A percentile compares a stretch with the other conserved stretches of the same genome.
phyloP scores from a whole-genome alignment of 257 asterid species.

The Fraxinus excelsior region DNA sequence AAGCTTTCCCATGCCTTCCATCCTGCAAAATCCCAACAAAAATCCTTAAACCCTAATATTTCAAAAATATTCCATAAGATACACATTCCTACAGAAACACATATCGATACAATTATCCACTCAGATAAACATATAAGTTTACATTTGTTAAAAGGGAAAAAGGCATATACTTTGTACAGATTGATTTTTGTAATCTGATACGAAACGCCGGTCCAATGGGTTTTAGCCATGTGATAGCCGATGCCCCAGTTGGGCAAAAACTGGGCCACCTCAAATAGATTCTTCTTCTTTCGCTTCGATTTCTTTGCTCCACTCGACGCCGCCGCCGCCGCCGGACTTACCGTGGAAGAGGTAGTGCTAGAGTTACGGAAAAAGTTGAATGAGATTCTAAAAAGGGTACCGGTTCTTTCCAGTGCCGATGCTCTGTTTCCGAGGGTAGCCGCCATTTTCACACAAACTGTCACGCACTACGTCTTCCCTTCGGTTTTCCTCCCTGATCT shows the following conservation, averaged over 20 bases:
- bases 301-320: conserved; percentile 41
- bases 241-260: conserved; percentile 94
- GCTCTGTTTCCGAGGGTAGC: conserved; percentile 44
- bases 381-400: conserved; percentile 42
- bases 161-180: conserved; percentile 70
- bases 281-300: conserved; percentile 78
- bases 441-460: conserved; percentile 51
- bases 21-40: conserved; percentile 55
- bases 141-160: background rate
- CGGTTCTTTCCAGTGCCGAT: conserved; percentile 38
- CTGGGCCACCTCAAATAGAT: conserved; percentile 90
- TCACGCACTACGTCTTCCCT: background rate
- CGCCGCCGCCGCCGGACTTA: conserved; percentile 19
- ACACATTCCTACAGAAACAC: background rate
- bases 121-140: background rate
- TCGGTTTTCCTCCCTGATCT: background rate
- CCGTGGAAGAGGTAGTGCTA: conserved; percentile 41
- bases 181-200: conserved; percentile 90
- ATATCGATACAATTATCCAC: background rate
- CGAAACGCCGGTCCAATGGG: conserved; percentile 78
- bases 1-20: conserved; percentile 96
- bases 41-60: background rate
- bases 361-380: conserved; percentile 51
- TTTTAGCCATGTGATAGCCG: conserved; percentile 90
- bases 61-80: conserved; percentile 13